Evolutionary conservation across 2,329 filamentous ascomycete genomes (phyloP).

Genomic region (Emergomyces orientalis): DNA sequence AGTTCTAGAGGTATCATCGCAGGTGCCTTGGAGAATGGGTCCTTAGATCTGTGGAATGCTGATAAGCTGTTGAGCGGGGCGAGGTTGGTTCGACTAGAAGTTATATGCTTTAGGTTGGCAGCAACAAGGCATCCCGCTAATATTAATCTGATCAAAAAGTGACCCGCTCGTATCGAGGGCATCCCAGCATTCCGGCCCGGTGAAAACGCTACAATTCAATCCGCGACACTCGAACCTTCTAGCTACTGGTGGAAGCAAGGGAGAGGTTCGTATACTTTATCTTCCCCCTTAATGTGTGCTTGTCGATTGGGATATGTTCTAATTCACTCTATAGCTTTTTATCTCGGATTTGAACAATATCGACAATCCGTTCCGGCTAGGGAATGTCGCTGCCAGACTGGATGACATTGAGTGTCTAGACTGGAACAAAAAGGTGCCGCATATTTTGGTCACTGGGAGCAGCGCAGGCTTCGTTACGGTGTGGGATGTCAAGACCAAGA

Average conservation of each 20-base stretch:
- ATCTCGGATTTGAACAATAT: constrained; percentile 91
- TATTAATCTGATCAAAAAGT: constrained; percentile 21
- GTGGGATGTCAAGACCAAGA: constrained; percentile 97
- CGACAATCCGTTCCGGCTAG: constrained; percentile 76
- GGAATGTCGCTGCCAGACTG: constrained; percentile 75
- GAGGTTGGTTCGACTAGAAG: constrained; percentile 32
- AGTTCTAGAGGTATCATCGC: constrained; percentile 84
- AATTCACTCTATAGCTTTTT: constrained; percentile 52
- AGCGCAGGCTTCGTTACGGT: constrained; percentile 92
- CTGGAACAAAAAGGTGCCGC: constrained; percentile 96
- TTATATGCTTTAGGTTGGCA: background rate
- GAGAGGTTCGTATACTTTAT: constrained; percentile 47
- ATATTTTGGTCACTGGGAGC: constrained; percentile 91
- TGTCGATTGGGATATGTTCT: constrained; percentile 7
- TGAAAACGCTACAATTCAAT: constrained; percentile 96
- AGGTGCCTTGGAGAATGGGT: constrained; percentile 88
- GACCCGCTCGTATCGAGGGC: constrained; percentile 80
- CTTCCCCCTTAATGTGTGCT: background rate
- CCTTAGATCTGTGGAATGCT: constrained; percentile 88
- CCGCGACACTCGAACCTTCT: constrained; percentile 82
- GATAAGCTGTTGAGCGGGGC: constrained; percentile 51
- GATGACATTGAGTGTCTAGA: constrained; percentile 95
- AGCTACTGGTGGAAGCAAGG: constrained; percentile 86
- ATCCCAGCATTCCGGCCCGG: constrained; percentile 80
- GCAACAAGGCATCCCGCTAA: background rate